Conservation (phyloP, 1,284 basidiomycete genomes). For the Marasmius oreades region DNA sequence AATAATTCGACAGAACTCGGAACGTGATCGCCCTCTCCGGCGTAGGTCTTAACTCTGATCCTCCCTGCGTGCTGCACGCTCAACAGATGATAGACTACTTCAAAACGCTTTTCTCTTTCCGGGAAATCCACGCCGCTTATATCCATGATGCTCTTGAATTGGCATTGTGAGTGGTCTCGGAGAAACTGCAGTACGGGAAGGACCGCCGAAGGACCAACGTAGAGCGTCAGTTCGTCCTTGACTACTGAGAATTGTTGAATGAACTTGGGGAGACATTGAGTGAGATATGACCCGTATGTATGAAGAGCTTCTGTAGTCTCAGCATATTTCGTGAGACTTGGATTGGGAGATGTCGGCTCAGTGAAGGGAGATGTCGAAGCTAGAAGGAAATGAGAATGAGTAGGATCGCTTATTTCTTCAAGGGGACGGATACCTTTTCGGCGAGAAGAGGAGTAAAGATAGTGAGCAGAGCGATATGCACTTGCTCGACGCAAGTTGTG, state of each 20-base stretch:
- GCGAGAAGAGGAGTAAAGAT: slow-evolving; percentile 43
- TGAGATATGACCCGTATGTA: slow-evolving; percentile 87
- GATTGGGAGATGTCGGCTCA: slow-evolving; percentile 86
- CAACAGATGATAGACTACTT: slow-evolving; percentile 95
- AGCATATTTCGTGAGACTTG: slow-evolving; percentile 65
- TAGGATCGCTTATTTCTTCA: not conserved
- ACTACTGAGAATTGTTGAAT: slow-evolving; percentile 97
- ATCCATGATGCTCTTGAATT: slow-evolving; percentile 93
- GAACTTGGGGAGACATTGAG: slow-evolving; percentile 89
- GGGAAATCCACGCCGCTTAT: slow-evolving; percentile 97
- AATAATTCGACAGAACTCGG: slow-evolving; percentile 83
- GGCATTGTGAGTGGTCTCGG: slow-evolving; percentile 94
- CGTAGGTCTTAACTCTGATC: slow-evolving; percentile 97
- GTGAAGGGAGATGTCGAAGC: slow-evolving; percentile 77
- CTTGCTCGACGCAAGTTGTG: slow-evolving; percentile 10
- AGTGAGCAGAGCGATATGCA: not conserved
- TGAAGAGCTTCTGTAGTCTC: slow-evolving; percentile 76
- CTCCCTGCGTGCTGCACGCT: slow-evolving; percentile 75
- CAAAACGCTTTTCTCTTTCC: slow-evolving; percentile 91
- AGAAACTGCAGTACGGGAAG: slow-evolving; percentile 90
- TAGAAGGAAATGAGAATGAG: slow-evolving; percentile 21
- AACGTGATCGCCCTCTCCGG: slow-evolving; percentile 92
- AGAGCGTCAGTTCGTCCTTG: slow-evolving; percentile 94
- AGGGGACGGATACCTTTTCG: slow-evolving; percentile 40
- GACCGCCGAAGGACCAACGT: slow-evolving; percentile 81